phyloP scores from a whole-genome alignment of 1,284 basidiomycete species.

The Ganoderma lucidum region DNA sequence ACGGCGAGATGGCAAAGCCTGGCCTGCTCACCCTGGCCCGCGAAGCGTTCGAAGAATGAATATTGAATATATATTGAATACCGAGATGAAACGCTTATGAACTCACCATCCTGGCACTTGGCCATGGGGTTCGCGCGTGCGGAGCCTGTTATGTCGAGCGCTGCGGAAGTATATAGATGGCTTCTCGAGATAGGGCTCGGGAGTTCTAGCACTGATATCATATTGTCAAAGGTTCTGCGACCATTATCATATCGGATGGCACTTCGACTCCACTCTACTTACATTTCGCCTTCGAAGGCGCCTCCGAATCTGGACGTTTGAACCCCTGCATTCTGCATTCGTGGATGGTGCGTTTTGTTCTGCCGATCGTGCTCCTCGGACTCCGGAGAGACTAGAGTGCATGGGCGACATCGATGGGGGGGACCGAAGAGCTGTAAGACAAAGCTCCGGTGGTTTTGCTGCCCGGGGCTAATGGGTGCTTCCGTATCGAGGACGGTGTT shows the following conservation, averaged over 20 bases:
- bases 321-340: no score
- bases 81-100: constrained; percentile 3
- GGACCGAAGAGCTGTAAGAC: constrained; percentile 5
- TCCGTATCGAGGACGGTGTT: not conserved
- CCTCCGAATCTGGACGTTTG: no score
- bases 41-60: not conserved
- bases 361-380: constrained; percentile 1
- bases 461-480: not conserved
- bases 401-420: not conserved
- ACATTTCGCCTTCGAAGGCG: not conserved
- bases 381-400: not conserved
- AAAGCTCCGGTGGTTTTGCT: constrained; percentile 2
- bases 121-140: not conserved
- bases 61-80: not conserved
- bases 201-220: not conserved
- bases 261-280: not conserved
- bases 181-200: not conserved
- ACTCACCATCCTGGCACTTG: not conserved
- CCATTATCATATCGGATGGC: not conserved
- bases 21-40: not conserved
- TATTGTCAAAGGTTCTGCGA: not conserved
- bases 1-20: not conserved
- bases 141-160: not conserved
- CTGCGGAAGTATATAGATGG: not conserved
- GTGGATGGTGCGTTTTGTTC: not conserved